Conservation (phyloP, 1,284 basidiomycete species). For the Pseudozyma thailandica region DNA sequence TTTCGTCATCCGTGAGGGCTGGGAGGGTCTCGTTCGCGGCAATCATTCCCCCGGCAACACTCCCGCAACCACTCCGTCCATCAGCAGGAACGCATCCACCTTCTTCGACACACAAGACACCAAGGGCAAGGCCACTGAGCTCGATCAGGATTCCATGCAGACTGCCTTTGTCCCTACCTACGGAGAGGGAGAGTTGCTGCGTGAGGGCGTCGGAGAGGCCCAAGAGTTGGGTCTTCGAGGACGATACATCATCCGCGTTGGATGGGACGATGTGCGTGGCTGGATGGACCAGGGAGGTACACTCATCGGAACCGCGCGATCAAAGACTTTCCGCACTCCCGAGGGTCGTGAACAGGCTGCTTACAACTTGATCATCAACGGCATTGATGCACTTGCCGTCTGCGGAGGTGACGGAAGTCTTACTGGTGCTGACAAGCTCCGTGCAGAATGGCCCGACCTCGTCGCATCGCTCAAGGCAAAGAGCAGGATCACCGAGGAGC, state of each 20-base stretch:
- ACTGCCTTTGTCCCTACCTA: conserved; percentile 77
- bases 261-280: conserved; percentile 96
- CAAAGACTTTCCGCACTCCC: conserved; percentile 82
- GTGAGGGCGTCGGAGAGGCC: conserved; percentile 86
- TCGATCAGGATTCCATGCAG: conserved; percentile 20
- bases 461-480: conserved; percentile 77
- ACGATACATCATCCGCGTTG: conserved; percentile 92
- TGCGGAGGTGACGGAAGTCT: conserved; percentile 97
- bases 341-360: conserved; percentile 90
- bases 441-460: conserved; percentile 90
- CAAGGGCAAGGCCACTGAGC: conserved; percentile 19
- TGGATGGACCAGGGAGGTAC: conserved; percentile 91
- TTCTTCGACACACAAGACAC: conserved; percentile 32
- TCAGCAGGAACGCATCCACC: conserved; percentile 41
- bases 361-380: conserved; percentile 89
- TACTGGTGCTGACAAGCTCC: conserved; percentile 92
- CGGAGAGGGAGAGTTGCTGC: conserved; percentile 88
- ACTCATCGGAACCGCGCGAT: conserved; percentile 93
- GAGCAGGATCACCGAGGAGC: conserved; percentile 79
- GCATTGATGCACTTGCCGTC: conserved; percentile 94
- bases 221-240: conserved; percentile 76
- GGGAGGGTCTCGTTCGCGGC: conserved; percentile 84
- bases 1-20: conserved; percentile 80
- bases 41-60: conserved; percentile 68
- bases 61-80: conserved; percentile 34